Conservation (phyloP, 1,284 basidiomycete genomes). For the Wolfiporia cocos region DNA sequence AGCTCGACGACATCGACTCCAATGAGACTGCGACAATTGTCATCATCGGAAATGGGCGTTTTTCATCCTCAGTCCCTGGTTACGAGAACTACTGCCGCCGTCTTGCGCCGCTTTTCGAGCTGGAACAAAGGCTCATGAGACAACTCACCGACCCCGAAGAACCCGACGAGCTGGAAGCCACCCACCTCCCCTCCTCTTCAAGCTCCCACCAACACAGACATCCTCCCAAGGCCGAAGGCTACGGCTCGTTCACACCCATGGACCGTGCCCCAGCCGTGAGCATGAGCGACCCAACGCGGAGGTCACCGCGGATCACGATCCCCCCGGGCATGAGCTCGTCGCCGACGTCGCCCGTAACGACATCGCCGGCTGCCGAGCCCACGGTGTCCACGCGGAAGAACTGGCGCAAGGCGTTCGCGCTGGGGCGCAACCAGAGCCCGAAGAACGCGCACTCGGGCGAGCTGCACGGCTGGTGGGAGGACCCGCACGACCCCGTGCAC, state of each 20-base stretch:
- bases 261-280: conserved; percentile 2
- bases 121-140: conserved; percentile 62
- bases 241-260: conserved; percentile 5
- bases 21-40: conserved; percentile 43
- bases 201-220: neutral
- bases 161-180: conserved; percentile 50
- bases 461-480: conserved; percentile 78
- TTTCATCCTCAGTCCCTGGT: conserved; percentile 43
- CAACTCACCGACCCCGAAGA: conserved; percentile 53
- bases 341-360: conserved; percentile 19
- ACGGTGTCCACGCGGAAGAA: conserved; percentile 57
- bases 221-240: conserved; percentile 1
- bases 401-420: conserved; percentile 67
- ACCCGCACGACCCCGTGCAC: conserved; percentile 74
- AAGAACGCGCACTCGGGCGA: conserved; percentile 63
- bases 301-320: conserved; percentile 13
- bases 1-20: conserved; percentile 46
- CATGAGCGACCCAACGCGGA: conserved; percentile 6
- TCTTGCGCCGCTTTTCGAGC: conserved; percentile 56
- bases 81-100: conserved; percentile 55
- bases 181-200: conserved; percentile 21
- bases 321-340: conserved; percentile 14
- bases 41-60: conserved; percentile 39
- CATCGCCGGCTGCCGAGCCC: conserved; percentile 33
- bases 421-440: conserved; percentile 56